These are phyloP conservation scores for Dioscorea cayenensis DNA, from an alignment of 116 monocot genomes.

Conservation along the genomic window DNA sequence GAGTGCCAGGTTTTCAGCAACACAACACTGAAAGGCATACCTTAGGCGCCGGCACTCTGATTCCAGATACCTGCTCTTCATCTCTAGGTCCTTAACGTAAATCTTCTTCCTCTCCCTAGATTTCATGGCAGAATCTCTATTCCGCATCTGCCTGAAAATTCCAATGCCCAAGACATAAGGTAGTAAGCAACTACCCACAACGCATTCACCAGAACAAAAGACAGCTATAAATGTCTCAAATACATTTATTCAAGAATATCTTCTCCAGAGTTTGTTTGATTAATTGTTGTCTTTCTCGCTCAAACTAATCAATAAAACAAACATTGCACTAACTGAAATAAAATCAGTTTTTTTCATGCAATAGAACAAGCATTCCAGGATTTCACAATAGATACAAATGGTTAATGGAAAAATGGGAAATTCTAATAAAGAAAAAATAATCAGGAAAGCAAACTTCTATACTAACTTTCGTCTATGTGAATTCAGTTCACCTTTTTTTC, in stretches of 20 bases:
- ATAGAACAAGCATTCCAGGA: background rate
- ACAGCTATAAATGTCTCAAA: background rate
- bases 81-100: slow-evolving; percentile 74
- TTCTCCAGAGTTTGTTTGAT: background rate
- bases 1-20: slow-evolving; percentile 71
- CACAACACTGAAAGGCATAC: slow-evolving; percentile 52
- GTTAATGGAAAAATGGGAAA: background rate
- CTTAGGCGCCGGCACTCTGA: slow-evolving; percentile 72
- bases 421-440: background rate
- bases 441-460: background rate
- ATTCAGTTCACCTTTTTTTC: no score
- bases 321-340: background rate
- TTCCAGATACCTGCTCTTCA: slow-evolving; percentile 71
- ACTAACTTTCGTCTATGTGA: no score
- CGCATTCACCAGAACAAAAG: background rate
- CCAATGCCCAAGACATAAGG: background rate
- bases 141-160: slow-evolving; percentile 68
- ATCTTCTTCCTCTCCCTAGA: slow-evolving; percentile 93
- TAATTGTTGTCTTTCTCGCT: background rate
- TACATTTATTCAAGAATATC: background rate
- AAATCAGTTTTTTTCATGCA: background rate
- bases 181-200: background rate
- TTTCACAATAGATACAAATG: background rate
- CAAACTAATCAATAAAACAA: background rate
- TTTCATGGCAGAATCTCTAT: slow-evolving; percentile 92